Percentiles rank a stretch among this genome's conserved stretches.
These are phyloP conservation scores for Coniferiporia weirii DNA, from an alignment of 1,284 basidiomycete species.

Conservation along the genomic window DNA sequence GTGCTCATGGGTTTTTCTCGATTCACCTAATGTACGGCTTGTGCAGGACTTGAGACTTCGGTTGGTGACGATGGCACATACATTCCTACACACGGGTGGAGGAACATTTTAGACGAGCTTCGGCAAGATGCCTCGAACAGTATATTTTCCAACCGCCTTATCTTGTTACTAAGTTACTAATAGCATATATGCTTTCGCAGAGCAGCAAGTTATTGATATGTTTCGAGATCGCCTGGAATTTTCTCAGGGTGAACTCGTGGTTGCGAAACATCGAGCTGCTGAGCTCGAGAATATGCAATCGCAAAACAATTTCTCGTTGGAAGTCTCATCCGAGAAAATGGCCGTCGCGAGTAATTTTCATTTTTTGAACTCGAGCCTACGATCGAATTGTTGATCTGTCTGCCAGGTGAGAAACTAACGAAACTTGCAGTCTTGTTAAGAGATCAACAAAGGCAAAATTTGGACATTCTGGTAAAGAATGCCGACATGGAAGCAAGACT, in stretches of 20 bases:
- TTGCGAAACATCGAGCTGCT: conserved; percentile 12
- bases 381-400: background rate
- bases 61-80: conserved; percentile 4
- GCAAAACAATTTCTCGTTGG: background rate
- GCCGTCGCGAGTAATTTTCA: conserved; percentile 1
- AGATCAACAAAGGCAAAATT: conserved; percentile 5
- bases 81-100: conserved; percentile 11
- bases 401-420: background rate
- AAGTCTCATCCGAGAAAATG: conserved; percentile 1
- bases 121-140: conserved; percentile 7
- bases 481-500: conserved; percentile 8
- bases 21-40: background rate
- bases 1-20: background rate
- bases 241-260: conserved; percentile 12
- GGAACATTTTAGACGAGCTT: conserved; percentile 7
- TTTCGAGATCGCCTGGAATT: conserved; percentile 17
- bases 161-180: background rate
- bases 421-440: conserved; percentile 2
- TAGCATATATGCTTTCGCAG: conserved; percentile 2
- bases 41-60: conserved; percentile 6
- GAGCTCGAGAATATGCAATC: conserved; percentile 12
- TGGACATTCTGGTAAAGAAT: conserved; percentile 4
- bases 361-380: background rate
- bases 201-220: conserved; percentile 17
- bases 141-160: background rate